phyloP scores from a whole-genome alignment of 2,329 filamentous ascomycete genomes.

The Juglanconis oblonga region DNA sequence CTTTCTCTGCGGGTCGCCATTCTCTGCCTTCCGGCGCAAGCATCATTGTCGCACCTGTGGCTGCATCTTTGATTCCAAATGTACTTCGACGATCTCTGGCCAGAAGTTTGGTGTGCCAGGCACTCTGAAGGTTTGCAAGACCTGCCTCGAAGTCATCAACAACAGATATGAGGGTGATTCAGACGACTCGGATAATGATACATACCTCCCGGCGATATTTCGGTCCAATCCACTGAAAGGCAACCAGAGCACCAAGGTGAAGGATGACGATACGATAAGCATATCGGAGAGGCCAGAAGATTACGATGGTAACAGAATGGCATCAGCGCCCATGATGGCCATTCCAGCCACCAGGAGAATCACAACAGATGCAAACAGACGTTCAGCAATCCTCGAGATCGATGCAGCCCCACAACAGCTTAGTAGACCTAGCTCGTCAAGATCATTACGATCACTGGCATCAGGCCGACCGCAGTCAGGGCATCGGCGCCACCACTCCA shows the following conservation, averaged over 20 bases:
- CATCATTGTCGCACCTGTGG: constrained; percentile 95
- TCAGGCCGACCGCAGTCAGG: constrained; percentile 70
- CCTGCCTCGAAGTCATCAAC: constrained; percentile 87
- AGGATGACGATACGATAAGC: constrained; percentile 36
- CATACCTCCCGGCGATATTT: constrained; percentile 63
- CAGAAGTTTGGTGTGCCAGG: constrained; percentile 83
- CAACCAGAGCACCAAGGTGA: constrained; percentile 32
- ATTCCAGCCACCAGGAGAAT: constrained; percentile 63
- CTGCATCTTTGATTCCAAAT: constrained; percentile 98
- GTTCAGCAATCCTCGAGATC: constrained; percentile 87
- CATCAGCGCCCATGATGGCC: constrained; percentile 70
- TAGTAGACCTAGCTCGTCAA: constrained; percentile 87
- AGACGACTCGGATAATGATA: constrained; percentile 80
- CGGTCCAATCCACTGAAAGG: constrained; percentile 49
- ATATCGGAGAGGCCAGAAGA: constrained; percentile 41
- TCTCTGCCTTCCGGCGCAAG: constrained; percentile 91
- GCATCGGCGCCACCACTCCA: constrained; percentile 84
- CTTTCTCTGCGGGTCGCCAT: constrained; percentile 85
- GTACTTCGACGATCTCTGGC: constrained; percentile 86
- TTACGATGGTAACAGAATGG: constrained; percentile 47
- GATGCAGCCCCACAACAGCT: constrained; percentile 67
- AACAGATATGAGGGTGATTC: constrained; percentile 84
- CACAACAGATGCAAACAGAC: constrained; percentile 65
- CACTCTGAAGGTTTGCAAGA: constrained; percentile 85
- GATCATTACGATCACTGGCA: constrained; percentile 76